Evolutionary conservation across 352 stramenopile genomes (phyloP).

Genomic region (Saprolegnia diclina): DNA sequence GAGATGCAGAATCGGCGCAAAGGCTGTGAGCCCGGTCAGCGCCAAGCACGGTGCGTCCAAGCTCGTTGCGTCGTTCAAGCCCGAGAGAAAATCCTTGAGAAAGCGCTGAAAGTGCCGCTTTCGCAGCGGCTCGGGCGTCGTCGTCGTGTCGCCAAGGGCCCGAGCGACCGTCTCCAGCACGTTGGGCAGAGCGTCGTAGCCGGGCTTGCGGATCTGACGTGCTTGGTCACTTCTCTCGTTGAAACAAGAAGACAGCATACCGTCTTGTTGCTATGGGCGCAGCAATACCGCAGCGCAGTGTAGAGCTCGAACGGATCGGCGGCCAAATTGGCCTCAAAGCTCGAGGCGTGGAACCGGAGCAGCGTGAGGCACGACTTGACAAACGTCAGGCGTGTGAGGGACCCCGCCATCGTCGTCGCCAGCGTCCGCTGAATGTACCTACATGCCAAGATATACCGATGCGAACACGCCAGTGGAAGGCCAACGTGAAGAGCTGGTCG

Average conservation of each 20-base stretch:
- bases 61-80: conserved; percentile 43
- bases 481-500: conserved; percentile 61
- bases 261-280: conserved; percentile 40
- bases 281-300: background rate
- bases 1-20: conserved; percentile 40
- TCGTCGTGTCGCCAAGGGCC: conserved; percentile 41
- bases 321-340: conserved; percentile 11
- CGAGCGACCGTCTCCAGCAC: conserved; percentile 42
- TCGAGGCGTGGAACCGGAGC: conserved; percentile 4
- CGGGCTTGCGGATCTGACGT: conserved; percentile 60
- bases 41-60: conserved; percentile 39
- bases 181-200: conserved; percentile 42
- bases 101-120: conserved; percentile 72
- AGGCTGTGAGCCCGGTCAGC: conserved; percentile 46
- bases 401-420: conserved; percentile 10
- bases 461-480: background rate
- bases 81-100: conserved; percentile 59
- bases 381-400: conserved; percentile 13
- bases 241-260: conserved; percentile 30
- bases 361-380: conserved; percentile 24
- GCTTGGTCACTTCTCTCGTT: background rate
- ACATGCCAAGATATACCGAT: no score
- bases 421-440: conserved; percentile 23
- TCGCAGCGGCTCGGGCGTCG: conserved; percentile 29
- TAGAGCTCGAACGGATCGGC: conserved; percentile 21